Percentiles rank a stretch among this genome's conserved stretches.
These are phyloP conservation scores for Acer yangbiense DNA, from an alignment of 345 rosid genomes.

Conservation along the genomic window DNA sequence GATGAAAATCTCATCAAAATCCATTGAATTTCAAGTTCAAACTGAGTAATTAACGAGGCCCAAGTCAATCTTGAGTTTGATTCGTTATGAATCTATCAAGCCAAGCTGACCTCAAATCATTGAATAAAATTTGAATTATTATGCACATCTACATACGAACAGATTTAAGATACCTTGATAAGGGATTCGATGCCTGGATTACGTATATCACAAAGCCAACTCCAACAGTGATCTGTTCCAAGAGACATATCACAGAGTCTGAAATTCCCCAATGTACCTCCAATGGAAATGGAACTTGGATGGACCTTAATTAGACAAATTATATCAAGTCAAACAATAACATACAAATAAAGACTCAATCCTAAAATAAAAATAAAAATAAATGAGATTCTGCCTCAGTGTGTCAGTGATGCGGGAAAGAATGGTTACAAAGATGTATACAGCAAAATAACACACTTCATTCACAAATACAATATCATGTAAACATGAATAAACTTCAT, in stretches of 20 bases:
- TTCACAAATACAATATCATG: neutral
- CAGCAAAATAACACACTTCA: slow-evolving; percentile 14
- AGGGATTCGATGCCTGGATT: slow-evolving; percentile 95
- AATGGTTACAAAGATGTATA: slow-evolving; percentile 9
- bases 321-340: slow-evolving; percentile 29
- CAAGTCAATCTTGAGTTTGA: neutral
- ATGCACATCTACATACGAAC: slow-evolving; percentile 14
- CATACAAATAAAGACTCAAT: slow-evolving; percentile 10
- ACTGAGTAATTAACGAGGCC: neutral
- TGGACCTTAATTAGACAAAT: slow-evolving; percentile 57
- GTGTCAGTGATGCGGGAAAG: slow-evolving; percentile 9
- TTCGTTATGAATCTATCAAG: neutral
- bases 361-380: slow-evolving; percentile 7
- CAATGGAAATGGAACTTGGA: slow-evolving; percentile 88
- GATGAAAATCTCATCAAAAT: too few species aligned
- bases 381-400: slow-evolving; percentile 6
- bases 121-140: neutral
- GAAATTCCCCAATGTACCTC: slow-evolving; percentile 94
- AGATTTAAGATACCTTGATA: slow-evolving; percentile 61
- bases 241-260: slow-evolving; percentile 92
- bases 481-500: neutral
- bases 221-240: slow-evolving; percentile 71
- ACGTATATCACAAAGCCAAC: slow-evolving; percentile 99
- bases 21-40: neutral
- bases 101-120: neutral